Percentiles rank a stretch among this genome's conserved stretches.
Evolutionary conservation across 805 yeast species (phyloP).

Genomic region (Candida ponderosae): DNA sequence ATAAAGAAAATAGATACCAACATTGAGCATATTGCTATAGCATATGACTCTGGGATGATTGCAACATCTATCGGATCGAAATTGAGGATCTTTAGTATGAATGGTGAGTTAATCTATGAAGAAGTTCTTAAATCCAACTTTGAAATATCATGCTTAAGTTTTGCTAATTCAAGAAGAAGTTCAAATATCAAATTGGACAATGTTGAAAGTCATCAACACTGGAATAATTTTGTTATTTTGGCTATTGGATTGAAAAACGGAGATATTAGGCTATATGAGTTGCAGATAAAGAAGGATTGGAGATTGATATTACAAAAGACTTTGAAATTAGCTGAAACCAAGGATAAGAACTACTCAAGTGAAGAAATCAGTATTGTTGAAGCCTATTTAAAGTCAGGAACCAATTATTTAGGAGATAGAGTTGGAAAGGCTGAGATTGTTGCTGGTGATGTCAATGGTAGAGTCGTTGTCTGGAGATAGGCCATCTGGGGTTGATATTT

Average conservation of each 20-base stretch:
- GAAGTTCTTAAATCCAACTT: conserved; percentile 10
- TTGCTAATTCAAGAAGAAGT: conserved; percentile 20
- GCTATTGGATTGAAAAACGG: conserved; percentile 29
- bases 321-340: conserved; percentile 16
- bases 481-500: no score
- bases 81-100: conserved; percentile 39
- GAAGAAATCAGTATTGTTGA: conserved; percentile 24
- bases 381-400: conserved; percentile 22
- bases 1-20: conserved; percentile 29
- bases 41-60: conserved; percentile 49
- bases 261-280: conserved; percentile 21
- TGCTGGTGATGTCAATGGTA: conserved; percentile 48
- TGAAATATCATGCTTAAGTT: conserved; percentile 19
- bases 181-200: conserved; percentile 17
- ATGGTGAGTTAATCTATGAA: conserved; percentile 37
- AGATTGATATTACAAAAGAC: conserved; percentile 11
- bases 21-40: conserved; percentile 32
- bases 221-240: conserved; percentile 28
- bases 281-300: conserved; percentile 21
- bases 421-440: conserved; percentile 35
- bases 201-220: conserved; percentile 27
- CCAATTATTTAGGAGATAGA: conserved; percentile 26
- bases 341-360: conserved; percentile 5
- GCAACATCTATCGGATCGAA: conserved; percentile 22
- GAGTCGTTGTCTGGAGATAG: conserved; percentile 39